Percentiles rank a stretch among this genome's conserved stretches.
Evolutionary conservation across 495 filamentous ascomycete species (phyloP).

Genomic region (Clavariopsis aquatica): DNA sequence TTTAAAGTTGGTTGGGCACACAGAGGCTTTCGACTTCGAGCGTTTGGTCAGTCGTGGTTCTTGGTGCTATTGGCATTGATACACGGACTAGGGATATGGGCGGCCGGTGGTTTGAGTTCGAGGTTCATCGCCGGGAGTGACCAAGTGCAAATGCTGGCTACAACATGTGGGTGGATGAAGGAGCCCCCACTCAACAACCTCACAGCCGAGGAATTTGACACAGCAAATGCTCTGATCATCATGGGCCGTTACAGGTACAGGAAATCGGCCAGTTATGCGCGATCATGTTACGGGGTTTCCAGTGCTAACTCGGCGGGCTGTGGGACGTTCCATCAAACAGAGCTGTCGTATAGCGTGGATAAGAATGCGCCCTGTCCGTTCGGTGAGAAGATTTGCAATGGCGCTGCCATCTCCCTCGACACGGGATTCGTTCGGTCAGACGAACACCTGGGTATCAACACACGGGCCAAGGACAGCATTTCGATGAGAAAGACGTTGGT

Average conservation of each 20-base stretch:
- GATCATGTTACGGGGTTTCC: slow-evolving; percentile 7
- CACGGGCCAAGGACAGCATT: slow-evolving; percentile 6
- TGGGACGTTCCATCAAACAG: not conserved
- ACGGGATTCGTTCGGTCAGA: slow-evolving; percentile 13
- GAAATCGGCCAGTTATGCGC: slow-evolving; percentile 11
- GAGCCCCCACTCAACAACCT: not conserved
- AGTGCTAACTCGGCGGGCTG: slow-evolving; percentile 4
- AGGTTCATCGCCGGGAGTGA: slow-evolving; percentile 1
- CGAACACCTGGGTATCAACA: slow-evolving; percentile 19
- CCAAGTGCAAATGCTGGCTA: not conserved
- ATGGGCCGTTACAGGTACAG: slow-evolving; percentile 8
- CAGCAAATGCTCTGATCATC: slow-evolving; percentile 15
- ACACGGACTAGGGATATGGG: slow-evolving; percentile 8
- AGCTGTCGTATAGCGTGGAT: slow-evolving; percentile 1
- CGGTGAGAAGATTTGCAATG: slow-evolving; percentile 24
- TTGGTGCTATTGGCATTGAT: slow-evolving; percentile 5
- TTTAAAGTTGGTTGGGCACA: slow-evolving; percentile 7
- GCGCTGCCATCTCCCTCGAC: slow-evolving; percentile 11
- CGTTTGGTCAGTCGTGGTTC: not conserved
- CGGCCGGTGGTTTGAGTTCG: slow-evolving; percentile 4
- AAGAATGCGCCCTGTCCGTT: slow-evolving; percentile 18
- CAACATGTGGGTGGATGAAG: slow-evolving; percentile 16
- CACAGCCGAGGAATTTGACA: slow-evolving; percentile 1
- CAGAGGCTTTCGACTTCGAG: slow-evolving; percentile 6
- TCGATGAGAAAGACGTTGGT: slow-evolving; percentile 10